Percentiles rank a stretch among this genome's conserved stretches.
Evolutionary conservation across 2,329 filamentous ascomycete species (phyloP).

Genomic region (Sodiomyces alkalinus): DNA sequence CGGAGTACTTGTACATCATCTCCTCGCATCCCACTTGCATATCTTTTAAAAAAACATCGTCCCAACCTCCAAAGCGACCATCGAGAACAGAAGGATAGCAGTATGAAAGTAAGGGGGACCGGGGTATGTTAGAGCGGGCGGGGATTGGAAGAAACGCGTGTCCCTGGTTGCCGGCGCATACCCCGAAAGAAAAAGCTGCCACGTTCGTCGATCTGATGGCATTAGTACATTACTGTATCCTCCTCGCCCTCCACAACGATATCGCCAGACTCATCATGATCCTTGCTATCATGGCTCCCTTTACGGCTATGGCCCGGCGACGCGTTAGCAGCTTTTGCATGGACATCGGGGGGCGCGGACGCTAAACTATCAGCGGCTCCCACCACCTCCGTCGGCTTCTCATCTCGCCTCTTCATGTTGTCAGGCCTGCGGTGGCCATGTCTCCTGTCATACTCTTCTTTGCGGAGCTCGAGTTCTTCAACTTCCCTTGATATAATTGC

Average conservation of each 20-base stretch:
- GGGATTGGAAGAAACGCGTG: too few species aligned
- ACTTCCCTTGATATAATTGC: conserved; percentile 48
- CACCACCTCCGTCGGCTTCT: conserved; percentile 18
- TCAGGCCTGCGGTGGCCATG: conserved; percentile 11
- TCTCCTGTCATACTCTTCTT: conserved; percentile 20
- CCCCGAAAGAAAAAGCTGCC: too few species aligned
- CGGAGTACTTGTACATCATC: too few species aligned
- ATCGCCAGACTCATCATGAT: conserved; percentile 58
- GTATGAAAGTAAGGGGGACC: too few species aligned
- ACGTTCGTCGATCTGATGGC: too few species aligned
- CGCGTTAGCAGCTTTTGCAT: conserved; percentile 22
- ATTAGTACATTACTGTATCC: conserved; percentile 80
- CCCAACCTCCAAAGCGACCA: too few species aligned
- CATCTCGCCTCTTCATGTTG: conserved; percentile 2
- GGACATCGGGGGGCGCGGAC: conserved; percentile 15
- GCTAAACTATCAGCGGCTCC: conserved; percentile 13
- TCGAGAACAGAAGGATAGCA: too few species aligned
- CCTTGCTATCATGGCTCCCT: conserved; percentile 22
- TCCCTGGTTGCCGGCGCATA: too few species aligned
- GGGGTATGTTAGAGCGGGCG: too few species aligned
- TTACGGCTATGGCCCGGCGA: conserved; percentile 13
- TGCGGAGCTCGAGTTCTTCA: conserved; percentile 41
- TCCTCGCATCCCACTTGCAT: too few species aligned
- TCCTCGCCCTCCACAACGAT: conserved; percentile 75
- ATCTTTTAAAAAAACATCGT: too few species aligned